These are phyloP conservation scores for Tritrichomonas musculus DNA, from an alignment of 208 protist genomes.

Conservation along the genomic window DNA sequence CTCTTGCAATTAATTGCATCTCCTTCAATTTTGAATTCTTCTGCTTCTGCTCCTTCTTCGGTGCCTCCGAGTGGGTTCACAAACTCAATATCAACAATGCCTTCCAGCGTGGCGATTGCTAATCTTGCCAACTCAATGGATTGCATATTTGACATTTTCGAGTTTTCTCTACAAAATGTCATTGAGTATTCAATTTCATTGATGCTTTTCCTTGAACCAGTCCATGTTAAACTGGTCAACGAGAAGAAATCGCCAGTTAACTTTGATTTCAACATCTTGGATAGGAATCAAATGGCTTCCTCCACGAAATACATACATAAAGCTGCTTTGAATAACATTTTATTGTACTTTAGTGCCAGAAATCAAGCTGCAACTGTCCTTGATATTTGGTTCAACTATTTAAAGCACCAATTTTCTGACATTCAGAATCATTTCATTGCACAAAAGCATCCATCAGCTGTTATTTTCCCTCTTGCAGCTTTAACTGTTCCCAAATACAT, in stretches of 20 bases:
- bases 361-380: not conserved
- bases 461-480: not conserved
- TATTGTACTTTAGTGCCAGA: not conserved
- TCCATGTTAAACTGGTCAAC: not conserved
- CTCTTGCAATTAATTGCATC: not conserved
- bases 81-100: no score
- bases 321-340: not conserved
- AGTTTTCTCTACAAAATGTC: not conserved
- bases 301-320: not conserved
- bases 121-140: no score
- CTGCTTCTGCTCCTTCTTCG: no score
- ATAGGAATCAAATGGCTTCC: not conserved
- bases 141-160: not conserved
- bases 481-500: not conserved
- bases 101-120: not conserved
- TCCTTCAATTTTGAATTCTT: no score
- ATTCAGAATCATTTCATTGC: not conserved
- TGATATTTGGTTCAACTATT: not conserved
- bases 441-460: not conserved
- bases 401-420: not conserved
- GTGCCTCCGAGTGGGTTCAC: no score
- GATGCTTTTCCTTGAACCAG: not conserved
- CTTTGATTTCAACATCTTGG: not conserved
- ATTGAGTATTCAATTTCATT: not conserved
- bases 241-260: not conserved